phyloP scores from a whole-genome alignment of 352 stramenopile species.

The Blastocystis sp. region DNA sequence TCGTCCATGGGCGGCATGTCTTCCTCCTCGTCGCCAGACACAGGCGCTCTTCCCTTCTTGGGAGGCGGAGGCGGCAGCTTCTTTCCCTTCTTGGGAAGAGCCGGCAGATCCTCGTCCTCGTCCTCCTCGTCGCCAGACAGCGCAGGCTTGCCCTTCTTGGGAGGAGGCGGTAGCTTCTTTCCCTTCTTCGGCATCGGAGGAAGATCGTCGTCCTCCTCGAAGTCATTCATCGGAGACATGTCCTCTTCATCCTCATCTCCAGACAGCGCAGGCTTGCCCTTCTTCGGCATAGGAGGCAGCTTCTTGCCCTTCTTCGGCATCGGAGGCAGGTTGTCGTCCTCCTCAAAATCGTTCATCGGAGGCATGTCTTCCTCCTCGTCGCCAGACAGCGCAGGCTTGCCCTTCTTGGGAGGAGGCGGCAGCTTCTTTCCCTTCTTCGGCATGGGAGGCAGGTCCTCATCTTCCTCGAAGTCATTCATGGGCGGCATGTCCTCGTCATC shows the following conservation, averaged over 20 bases:
- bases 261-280: conserved; percentile 12
- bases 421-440: conserved; percentile 64
- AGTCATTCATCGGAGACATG: conserved; percentile 12
- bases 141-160: conserved; percentile 47
- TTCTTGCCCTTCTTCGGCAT: conserved; percentile 48
- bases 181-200: conserved; percentile 51
- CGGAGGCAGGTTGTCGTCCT: neutral
- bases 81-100: conserved; percentile 43
- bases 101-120: conserved; percentile 49
- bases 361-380: neutral
- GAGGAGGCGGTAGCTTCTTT: conserved; percentile 35
- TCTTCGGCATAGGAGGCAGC: conserved; percentile 24
- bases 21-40: neutral
- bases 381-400: neutral
- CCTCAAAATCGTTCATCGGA: conserved; percentile 34
- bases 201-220: conserved; percentile 47
- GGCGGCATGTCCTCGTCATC: neutral
- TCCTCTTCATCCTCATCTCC: conserved; percentile 15
- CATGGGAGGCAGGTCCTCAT: neutral
- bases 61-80: conserved; percentile 21
- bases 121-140: conserved; percentile 16
- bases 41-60: neutral
- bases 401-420: conserved; percentile 16
- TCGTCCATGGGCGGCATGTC: neutral
- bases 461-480: conserved; percentile 32